A percentile compares a stretch with the other conserved stretches of the same genome.
phyloP scores from a whole-genome alignment of 2,329 filamentous ascomycete species.

The Cercospora sesami region DNA sequence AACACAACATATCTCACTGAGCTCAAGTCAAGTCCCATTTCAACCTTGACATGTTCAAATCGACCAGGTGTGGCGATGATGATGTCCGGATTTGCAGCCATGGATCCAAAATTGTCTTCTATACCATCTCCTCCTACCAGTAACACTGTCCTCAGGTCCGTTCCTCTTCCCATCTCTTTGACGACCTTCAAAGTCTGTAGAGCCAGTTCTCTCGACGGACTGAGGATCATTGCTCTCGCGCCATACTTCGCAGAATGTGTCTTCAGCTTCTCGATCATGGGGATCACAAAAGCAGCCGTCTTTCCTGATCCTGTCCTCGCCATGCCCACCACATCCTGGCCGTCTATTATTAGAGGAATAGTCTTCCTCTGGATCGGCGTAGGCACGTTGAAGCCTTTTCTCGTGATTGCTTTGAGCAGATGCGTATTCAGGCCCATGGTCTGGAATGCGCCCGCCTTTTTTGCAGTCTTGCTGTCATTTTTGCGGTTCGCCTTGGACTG shows the following conservation, averaged over 20 bases:
- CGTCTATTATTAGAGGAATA: slow-evolving; percentile 84
- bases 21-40: slow-evolving; percentile 89
- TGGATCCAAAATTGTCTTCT: slow-evolving; percentile 90
- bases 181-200: slow-evolving; percentile 95
- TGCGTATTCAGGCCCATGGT: slow-evolving; percentile 84
- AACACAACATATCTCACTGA: slow-evolving; percentile 95
- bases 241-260: slow-evolving; percentile 84
- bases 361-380: slow-evolving; percentile 97
- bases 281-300: slow-evolving; percentile 96
- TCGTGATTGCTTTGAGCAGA: slow-evolving; percentile 83
- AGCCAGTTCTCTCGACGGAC: slow-evolving; percentile 89
- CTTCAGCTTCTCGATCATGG: slow-evolving; percentile 93
- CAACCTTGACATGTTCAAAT: slow-evolving; percentile 93
- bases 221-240: slow-evolving; percentile 81
- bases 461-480: slow-evolving; percentile 75
- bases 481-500: slow-evolving; percentile 89
- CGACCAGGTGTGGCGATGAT: slow-evolving; percentile 95
- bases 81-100: slow-evolving; percentile 94
- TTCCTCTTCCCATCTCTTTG: slow-evolving; percentile 87
- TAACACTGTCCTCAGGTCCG: slow-evolving; percentile 85
- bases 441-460: slow-evolving; percentile 96
- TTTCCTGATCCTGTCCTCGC: slow-evolving; percentile 98
- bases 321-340: slow-evolving; percentile 98
- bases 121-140: slow-evolving; percentile 93
- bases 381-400: slow-evolving; percentile 93